These are phyloP conservation scores for Calocybe indica DNA, from an alignment of 768 basidiomycete species.

Conservation along the genomic window DNA sequence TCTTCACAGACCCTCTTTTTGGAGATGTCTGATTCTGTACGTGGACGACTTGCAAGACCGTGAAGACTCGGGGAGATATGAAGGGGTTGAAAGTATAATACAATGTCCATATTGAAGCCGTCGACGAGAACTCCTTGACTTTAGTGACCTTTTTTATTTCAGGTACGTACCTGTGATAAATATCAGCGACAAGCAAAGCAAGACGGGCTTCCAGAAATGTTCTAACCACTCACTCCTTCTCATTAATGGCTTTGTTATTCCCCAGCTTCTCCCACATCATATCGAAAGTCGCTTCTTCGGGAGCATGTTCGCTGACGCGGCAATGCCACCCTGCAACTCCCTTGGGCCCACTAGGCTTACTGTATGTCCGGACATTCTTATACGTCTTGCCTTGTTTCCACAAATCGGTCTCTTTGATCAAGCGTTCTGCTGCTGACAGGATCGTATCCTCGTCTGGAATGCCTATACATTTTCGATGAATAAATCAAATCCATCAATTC, in stretches of 20 bases:
- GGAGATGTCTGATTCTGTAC: slow-evolving; percentile 38
- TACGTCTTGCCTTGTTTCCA: slow-evolving; percentile 71
- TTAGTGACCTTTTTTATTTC: slow-evolving; percentile 57
- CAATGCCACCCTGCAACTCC: slow-evolving; percentile 66
- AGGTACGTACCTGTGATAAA: slow-evolving; percentile 53
- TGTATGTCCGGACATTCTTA: slow-evolving; percentile 51
- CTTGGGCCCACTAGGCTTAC: slow-evolving; percentile 41
- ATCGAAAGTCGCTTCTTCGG: slow-evolving; percentile 67
- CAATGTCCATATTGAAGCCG: slow-evolving; percentile 62
- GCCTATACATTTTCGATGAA: slow-evolving; percentile 27
- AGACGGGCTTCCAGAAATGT: neutral
- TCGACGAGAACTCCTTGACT: slow-evolving; percentile 58
- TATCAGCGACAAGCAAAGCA: neutral
- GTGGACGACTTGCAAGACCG: slow-evolving; percentile 61
- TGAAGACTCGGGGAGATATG: slow-evolving; percentile 70
- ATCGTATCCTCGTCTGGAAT: slow-evolving; percentile 57
- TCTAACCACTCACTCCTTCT: slow-evolving; percentile 48
- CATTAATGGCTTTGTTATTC: slow-evolving; percentile 58
- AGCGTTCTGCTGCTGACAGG: slow-evolving; percentile 42
- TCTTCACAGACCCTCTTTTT: slow-evolving; percentile 50
- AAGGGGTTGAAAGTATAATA: slow-evolving; percentile 71
- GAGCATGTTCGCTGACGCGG: slow-evolving; percentile 58
- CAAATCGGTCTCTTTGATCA: slow-evolving; percentile 48
- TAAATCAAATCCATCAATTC: neutral
- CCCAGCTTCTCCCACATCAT: slow-evolving; percentile 68